These are phyloP conservation scores for Eutypella sp. DNA, from an alignment of 2,329 filamentous ascomycete species.

Conservation along the genomic window DNA sequence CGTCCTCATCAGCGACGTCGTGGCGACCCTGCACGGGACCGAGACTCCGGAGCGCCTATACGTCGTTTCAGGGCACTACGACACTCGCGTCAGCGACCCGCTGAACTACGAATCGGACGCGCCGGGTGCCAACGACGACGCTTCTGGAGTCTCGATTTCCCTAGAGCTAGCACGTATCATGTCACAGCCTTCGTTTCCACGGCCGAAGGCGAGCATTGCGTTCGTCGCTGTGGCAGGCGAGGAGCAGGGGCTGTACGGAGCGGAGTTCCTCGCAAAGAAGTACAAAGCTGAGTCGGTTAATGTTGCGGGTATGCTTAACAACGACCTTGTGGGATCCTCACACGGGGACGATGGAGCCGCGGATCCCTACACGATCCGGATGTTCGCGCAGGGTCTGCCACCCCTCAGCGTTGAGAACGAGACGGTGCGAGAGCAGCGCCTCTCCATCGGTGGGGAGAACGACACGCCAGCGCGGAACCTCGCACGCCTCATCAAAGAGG, in stretches of 20 bases:
- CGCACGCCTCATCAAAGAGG: constrained; percentile 49
- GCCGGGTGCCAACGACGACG: constrained; percentile 55
- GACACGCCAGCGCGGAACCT: constrained; percentile 51
- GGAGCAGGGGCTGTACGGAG: constrained; percentile 51
- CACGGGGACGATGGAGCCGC: constrained; percentile 38
- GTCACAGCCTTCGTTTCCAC: constrained; percentile 33
- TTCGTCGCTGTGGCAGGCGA: constrained; percentile 54
- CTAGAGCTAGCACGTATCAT: constrained; percentile 52
- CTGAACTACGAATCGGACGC: constrained; percentile 47
- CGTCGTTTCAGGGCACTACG: constrained; percentile 52
- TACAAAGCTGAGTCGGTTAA: constrained; percentile 42
- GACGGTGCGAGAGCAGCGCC: constrained; percentile 30
- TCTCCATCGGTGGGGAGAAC: constrained; percentile 47
- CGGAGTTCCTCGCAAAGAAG: constrained; percentile 46
- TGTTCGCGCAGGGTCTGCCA: constrained; percentile 47
- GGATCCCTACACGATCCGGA: constrained; percentile 47
- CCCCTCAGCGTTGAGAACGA: constrained; percentile 33
- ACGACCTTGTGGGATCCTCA: constrained; percentile 52
- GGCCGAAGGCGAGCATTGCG: constrained; percentile 47
- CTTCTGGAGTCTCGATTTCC: constrained; percentile 48
- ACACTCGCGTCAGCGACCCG: constrained; percentile 45
- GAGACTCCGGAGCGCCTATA: constrained; percentile 43
- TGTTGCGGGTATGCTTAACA: constrained; percentile 53
- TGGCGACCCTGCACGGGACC: constrained; percentile 45
- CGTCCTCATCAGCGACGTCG: constrained; percentile 48